Evolutionary conservation across 2,329 filamentous ascomycete genomes (phyloP).

Genomic region (Colletotrichum sp.): DNA sequence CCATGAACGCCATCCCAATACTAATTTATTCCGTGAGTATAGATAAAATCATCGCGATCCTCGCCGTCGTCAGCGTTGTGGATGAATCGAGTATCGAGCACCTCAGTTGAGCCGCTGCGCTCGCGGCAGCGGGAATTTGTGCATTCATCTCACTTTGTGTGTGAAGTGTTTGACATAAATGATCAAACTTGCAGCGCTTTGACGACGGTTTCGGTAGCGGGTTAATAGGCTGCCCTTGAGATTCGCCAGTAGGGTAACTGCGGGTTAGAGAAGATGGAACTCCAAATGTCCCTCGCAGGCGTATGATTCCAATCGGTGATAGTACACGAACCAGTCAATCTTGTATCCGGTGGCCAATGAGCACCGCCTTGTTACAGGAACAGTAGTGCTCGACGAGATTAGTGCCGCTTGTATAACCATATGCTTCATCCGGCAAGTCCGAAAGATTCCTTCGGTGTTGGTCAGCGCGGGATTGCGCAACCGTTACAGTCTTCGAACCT

Average conservation of each 20-base stretch:
- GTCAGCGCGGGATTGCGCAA: neutral
- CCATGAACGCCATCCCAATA: neutral
- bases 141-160: accelerated
- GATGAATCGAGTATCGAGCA: neutral
- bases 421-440: too few species aligned
- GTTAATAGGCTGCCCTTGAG: accelerated
- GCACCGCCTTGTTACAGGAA: too few species aligned
- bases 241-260: neutral
- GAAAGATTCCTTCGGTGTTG: neutral
- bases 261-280: neutral
- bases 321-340: too few species aligned
- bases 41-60: neutral
- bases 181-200: neutral
- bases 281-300: neutral
- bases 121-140: neutral
- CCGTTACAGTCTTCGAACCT: too few species aligned
- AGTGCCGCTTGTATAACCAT: too few species aligned
- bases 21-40: neutral
- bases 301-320: too few species aligned
- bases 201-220: neutral
- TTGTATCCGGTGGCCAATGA: too few species aligned
- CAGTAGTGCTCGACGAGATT: too few species aligned
- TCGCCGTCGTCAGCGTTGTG: accelerated
- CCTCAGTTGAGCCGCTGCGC: neutral
- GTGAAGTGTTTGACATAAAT: neutral